phyloP scores from a whole-genome alignment of 768 basidiomycete genomes.

The Collybia nuda region DNA sequence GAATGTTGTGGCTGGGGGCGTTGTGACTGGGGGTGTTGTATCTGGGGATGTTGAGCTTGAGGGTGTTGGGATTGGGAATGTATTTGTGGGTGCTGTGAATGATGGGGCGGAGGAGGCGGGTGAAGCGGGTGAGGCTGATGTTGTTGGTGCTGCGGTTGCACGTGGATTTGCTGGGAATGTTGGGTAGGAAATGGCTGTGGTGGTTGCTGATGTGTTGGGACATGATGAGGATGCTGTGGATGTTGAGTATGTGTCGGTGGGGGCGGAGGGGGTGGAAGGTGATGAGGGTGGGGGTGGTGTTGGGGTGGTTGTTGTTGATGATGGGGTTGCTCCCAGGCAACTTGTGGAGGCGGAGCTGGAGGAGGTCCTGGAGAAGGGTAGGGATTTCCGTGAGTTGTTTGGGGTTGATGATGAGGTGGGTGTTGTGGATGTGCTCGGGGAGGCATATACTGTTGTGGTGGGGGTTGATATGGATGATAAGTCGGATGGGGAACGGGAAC shows the following conservation, averaged over 20 bases:
- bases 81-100: constrained; percentile 14
- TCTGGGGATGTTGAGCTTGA: constrained; percentile 14
- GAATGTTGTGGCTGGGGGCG: constrained; percentile 12
- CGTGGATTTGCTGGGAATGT: constrained; percentile 15
- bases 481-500: constrained; percentile 32
- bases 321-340: constrained; percentile 36
- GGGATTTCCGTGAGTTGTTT: constrained; percentile 38
- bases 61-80: constrained; percentile 15
- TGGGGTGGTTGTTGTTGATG: constrained; percentile 21
- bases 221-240: background rate
- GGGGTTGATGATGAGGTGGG: constrained; percentile 27
- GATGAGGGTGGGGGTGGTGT: constrained; percentile 14
- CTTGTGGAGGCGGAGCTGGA: constrained; percentile 38
- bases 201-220: background rate
- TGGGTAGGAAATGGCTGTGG: constrained; percentile 19
- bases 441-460: constrained; percentile 31
- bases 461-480: constrained; percentile 31
- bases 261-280: constrained; percentile 16
- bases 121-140: constrained; percentile 19
- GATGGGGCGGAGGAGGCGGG: constrained; percentile 18
- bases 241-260: constrained; percentile 21
- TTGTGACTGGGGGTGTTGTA: constrained; percentile 11
- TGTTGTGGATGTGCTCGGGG: constrained; percentile 31
- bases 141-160: constrained; percentile 17
- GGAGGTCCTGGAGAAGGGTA: constrained; percentile 46